phyloP scores from a whole-genome alignment of 2,329 filamentous ascomycete genomes.

The Penicillium oxalicum region DNA sequence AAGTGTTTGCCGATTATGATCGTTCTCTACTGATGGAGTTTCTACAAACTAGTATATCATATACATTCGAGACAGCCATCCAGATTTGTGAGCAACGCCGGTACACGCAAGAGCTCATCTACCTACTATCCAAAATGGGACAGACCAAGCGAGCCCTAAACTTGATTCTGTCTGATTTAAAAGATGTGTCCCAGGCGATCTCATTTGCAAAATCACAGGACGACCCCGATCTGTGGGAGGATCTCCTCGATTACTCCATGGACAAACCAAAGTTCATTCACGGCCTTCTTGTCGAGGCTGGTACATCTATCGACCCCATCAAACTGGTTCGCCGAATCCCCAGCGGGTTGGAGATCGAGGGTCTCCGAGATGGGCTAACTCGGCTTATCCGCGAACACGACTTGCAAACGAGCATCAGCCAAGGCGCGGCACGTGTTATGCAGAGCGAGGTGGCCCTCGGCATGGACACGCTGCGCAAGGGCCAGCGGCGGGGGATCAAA shows the following conservation, averaged over 20 bases:
- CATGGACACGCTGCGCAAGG: slow-evolving; percentile 72
- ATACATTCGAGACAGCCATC: slow-evolving; percentile 70
- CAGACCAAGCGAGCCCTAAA: slow-evolving; percentile 86
- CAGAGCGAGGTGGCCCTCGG: slow-evolving; percentile 79
- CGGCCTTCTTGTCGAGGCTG: slow-evolving; percentile 85
- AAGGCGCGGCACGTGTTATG: slow-evolving; percentile 80
- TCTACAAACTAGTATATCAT: slow-evolving; percentile 74
- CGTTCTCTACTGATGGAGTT: slow-evolving; percentile 78
- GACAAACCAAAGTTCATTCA: slow-evolving; percentile 94
- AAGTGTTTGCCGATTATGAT: slow-evolving; percentile 80
- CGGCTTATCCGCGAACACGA: slow-evolving; percentile 95
- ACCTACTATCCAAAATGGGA: slow-evolving; percentile 89
- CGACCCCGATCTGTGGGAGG: slow-evolving; percentile 89
- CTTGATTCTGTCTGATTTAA: slow-evolving; percentile 88
- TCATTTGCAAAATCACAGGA: slow-evolving; percentile 90
- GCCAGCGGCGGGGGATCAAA: slow-evolving; percentile 79
- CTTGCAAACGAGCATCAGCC: slow-evolving; percentile 86
- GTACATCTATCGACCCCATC: slow-evolving; percentile 88
- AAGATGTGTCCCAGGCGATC: slow-evolving; percentile 87
- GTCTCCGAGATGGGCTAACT: slow-evolving; percentile 77
- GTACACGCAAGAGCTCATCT: slow-evolving; percentile 90
- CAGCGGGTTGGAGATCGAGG: slow-evolving; percentile 86
- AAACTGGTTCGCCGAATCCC: slow-evolving; percentile 85
- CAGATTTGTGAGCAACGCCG: slow-evolving; percentile 71
- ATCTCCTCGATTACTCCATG: slow-evolving; percentile 92